Evolutionary conservation across 805 yeast species (phyloP).

Genomic region (Maudiozyma turicensis): DNA sequence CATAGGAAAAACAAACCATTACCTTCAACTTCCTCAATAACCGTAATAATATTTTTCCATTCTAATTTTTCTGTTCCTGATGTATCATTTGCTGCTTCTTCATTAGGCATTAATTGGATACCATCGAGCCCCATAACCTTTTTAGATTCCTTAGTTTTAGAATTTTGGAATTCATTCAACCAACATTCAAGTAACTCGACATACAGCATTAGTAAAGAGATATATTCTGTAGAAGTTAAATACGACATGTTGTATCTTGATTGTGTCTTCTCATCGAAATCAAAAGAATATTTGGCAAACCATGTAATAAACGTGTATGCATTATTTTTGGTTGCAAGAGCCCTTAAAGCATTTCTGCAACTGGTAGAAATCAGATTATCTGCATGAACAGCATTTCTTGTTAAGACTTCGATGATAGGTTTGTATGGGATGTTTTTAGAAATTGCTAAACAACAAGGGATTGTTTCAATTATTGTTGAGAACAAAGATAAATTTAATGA

Average conservation of each 20-base stretch:
- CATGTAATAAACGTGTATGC: constrained; percentile 62
- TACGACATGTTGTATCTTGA: constrained; percentile 46
- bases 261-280: constrained; percentile 61
- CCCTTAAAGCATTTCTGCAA: constrained; percentile 52
- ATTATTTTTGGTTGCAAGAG: constrained; percentile 56
- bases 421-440: constrained; percentile 44
- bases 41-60: constrained; percentile 69
- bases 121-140: constrained; percentile 28
- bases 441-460: constrained; percentile 58
- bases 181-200: constrained; percentile 75
- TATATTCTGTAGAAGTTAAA: constrained; percentile 52
- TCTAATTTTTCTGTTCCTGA: constrained; percentile 54
- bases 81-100: constrained; percentile 14
- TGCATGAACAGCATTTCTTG: constrained; percentile 65
- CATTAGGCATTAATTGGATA: constrained; percentile 16
- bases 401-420: constrained; percentile 61
- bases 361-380: constrained; percentile 54
- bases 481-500: constrained; percentile 48
- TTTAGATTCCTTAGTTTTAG: constrained; percentile 23
- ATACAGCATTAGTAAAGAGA: constrained; percentile 53
- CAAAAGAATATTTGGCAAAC: constrained; percentile 73
- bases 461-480: constrained; percentile 56
- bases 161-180: constrained; percentile 53
- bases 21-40: constrained; percentile 92
- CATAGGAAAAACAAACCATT: constrained; percentile 87